phyloP scores from a whole-genome alignment of 2,329 filamentous ascomycete species.

The Proliferodiscus dingleyae region DNA sequence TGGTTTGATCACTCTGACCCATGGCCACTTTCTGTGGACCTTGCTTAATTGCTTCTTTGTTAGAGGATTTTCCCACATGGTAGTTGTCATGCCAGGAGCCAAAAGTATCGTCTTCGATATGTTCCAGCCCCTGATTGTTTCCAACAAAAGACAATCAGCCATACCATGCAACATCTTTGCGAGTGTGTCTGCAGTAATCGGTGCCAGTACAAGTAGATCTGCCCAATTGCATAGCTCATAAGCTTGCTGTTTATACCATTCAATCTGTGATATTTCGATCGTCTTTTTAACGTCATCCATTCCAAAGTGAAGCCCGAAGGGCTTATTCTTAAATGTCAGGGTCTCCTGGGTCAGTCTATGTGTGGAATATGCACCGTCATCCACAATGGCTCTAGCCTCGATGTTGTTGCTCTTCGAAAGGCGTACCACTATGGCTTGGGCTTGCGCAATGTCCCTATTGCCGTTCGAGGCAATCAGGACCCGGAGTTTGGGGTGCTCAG shows the following conservation, averaged over 20 bases:
- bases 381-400: constrained; percentile 57
- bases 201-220: constrained; percentile 76
- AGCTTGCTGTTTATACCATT: constrained; percentile 48
- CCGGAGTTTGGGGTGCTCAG: constrained; percentile 53
- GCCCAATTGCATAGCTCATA: constrained; percentile 80
- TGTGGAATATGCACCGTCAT: constrained; percentile 50
- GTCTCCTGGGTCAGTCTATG: constrained; percentile 59
- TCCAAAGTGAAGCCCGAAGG: constrained; percentile 27
- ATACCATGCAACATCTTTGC: constrained; percentile 85
- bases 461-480: constrained; percentile 64
- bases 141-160: constrained; percentile 73
- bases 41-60: constrained; percentile 85
- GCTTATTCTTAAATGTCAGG: constrained; percentile 53
- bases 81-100: constrained; percentile 81
- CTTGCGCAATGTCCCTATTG: constrained; percentile 59
- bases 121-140: constrained; percentile 82
- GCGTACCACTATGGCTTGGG: constrained; percentile 60
- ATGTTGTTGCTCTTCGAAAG: constrained; percentile 61
- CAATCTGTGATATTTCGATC: constrained; percentile 34
- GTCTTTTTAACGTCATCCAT: constrained; percentile 24
- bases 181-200: constrained; percentile 78
- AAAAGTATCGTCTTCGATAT: constrained; percentile 79
- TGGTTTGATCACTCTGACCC: constrained; percentile 76
- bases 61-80: constrained; percentile 87
- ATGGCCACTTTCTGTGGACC: constrained; percentile 77